Conservation (phyloP, 2,329 filamentous ascomycete genomes). For the Talaromyces sp. region DNA sequence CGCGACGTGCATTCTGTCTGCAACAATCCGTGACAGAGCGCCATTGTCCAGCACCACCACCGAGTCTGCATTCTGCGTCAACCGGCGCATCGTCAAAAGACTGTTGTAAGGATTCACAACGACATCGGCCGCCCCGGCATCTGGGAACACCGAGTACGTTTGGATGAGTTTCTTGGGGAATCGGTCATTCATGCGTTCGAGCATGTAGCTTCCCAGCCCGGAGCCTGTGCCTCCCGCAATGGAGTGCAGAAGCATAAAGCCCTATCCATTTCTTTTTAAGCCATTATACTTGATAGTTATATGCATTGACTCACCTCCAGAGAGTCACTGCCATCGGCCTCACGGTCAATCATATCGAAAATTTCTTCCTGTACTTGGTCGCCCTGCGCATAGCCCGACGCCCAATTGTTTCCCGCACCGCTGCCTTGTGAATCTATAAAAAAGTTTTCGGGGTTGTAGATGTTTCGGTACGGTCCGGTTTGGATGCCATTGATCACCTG, state of each 20-base stretch:
- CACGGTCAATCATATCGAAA: conserved; percentile 98
- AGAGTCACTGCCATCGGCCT: conserved; percentile 96
- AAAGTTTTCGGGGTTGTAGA: conserved; percentile 99
- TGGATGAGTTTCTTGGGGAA: conserved; percentile 99
- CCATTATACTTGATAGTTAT: not conserved
- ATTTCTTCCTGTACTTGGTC: conserved; percentile 93
- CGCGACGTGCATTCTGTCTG: conserved; percentile 89
- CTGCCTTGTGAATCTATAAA: conserved; percentile 91
- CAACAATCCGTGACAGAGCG: conserved; percentile 86
- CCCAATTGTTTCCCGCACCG: conserved; percentile 97
- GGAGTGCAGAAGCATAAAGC: conserved; percentile 98
- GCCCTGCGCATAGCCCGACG: conserved; percentile 88
- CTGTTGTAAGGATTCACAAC: conserved; percentile 99
- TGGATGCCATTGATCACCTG: conserved; percentile 88
- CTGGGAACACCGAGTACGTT: conserved; percentile 97
- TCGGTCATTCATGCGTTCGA: conserved; percentile 92
- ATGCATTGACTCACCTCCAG: conserved; percentile 62
- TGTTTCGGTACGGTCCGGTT: conserved; percentile 90
- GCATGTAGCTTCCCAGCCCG: conserved; percentile 88
- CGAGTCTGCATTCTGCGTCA: conserved; percentile 95
- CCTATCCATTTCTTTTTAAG: conserved; percentile 42
- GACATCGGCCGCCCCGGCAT: conserved; percentile 84
- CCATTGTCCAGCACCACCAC: conserved; percentile 95
- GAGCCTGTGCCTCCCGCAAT: conserved; percentile 96
- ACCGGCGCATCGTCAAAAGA: conserved; percentile 78